Evolutionary conservation across 2,329 filamentous ascomycete species (phyloP).

Genomic region (Scolecobasidium constrictum): DNA sequence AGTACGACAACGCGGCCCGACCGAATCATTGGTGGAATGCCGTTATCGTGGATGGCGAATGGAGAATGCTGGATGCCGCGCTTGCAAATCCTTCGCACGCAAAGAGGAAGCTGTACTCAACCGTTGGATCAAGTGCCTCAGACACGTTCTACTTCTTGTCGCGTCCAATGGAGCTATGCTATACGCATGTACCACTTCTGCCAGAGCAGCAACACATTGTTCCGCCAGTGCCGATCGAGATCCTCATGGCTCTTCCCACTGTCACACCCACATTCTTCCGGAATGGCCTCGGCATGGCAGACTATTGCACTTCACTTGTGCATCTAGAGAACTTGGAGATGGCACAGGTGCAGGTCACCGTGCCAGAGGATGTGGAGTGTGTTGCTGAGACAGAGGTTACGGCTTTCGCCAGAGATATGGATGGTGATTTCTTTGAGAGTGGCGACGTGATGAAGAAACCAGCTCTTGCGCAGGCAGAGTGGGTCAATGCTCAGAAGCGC

Average conservation of each 20-base stretch:
- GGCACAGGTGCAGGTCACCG: slow-evolving; percentile 77
- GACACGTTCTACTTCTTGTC: slow-evolving; percentile 93
- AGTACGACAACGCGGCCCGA: slow-evolving; percentile 67
- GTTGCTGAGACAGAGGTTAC: slow-evolving; percentile 86
- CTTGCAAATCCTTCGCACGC: slow-evolving; percentile 87
- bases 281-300: slow-evolving; percentile 64
- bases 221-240: slow-evolving; percentile 74
- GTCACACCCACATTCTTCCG: slow-evolving; percentile 84
- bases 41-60: slow-evolving; percentile 84
- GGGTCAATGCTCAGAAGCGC: slow-evolving; percentile 75
- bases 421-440: slow-evolving; percentile 89
- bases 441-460: slow-evolving; percentile 78
- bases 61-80: slow-evolving; percentile 93
- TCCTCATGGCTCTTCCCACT: slow-evolving; percentile 75
- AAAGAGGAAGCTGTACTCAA: slow-evolving; percentile 65
- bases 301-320: slow-evolving; percentile 81
- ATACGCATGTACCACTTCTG: slow-evolving; percentile 85
- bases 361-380: slow-evolving; percentile 82
- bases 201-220: slow-evolving; percentile 88
- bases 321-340: slow-evolving; percentile 88
- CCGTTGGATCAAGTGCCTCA: slow-evolving; percentile 54
- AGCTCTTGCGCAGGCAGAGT: slow-evolving; percentile 83
- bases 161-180: slow-evolving; percentile 80
- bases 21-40: slow-evolving; percentile 98
- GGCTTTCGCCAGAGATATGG: slow-evolving; percentile 66